phyloP scores from a whole-genome alignment of 2,329 filamentous ascomycete species.

The Claviceps cyperi region DNA sequence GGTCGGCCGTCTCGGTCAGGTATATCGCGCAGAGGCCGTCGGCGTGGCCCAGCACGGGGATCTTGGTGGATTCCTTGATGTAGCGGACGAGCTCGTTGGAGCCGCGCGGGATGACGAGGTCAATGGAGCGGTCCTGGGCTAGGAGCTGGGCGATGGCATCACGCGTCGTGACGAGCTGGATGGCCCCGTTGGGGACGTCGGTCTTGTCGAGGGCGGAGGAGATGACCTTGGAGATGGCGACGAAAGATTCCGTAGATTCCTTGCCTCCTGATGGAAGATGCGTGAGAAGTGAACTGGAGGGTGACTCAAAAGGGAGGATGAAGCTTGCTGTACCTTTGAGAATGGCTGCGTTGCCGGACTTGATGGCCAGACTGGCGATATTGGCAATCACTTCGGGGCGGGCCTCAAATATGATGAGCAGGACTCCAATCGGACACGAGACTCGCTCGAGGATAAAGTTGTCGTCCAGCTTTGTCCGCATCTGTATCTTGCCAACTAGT shows the following conservation, averaged over 20 bases:
- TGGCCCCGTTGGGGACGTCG: slow-evolving; percentile 66
- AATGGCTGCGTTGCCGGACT: slow-evolving; percentile 93
- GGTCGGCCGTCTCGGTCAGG: slow-evolving; percentile 64
- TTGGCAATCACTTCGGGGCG: slow-evolving; percentile 97
- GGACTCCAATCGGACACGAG: slow-evolving; percentile 89
- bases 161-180: slow-evolving; percentile 87
- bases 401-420: slow-evolving; percentile 96
- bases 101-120: slow-evolving; percentile 86
- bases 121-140: slow-evolving; percentile 71
- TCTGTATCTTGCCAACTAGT: slow-evolving; percentile 66
- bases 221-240: slow-evolving; percentile 76
- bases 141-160: slow-evolving; percentile 85
- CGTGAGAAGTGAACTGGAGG: not conserved
- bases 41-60: slow-evolving; percentile 90
- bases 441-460: slow-evolving; percentile 74
- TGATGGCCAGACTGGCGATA: slow-evolving; percentile 88
- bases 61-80: slow-evolving; percentile 82
- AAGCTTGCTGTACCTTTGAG: slow-evolving; percentile 51
- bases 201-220: slow-evolving; percentile 60
- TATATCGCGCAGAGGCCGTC: slow-evolving; percentile 86
- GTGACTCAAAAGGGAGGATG: not conserved
- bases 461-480: slow-evolving; percentile 77
- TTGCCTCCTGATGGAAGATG: slow-evolving; percentile 53
- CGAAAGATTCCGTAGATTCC: slow-evolving; percentile 89
- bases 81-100: slow-evolving; percentile 81